A percentile compares a stretch with the other conserved stretches of the same genome.
phyloP scores from a whole-genome alignment of 139 green algal genomes.

The Chlorella sp. region DNA sequence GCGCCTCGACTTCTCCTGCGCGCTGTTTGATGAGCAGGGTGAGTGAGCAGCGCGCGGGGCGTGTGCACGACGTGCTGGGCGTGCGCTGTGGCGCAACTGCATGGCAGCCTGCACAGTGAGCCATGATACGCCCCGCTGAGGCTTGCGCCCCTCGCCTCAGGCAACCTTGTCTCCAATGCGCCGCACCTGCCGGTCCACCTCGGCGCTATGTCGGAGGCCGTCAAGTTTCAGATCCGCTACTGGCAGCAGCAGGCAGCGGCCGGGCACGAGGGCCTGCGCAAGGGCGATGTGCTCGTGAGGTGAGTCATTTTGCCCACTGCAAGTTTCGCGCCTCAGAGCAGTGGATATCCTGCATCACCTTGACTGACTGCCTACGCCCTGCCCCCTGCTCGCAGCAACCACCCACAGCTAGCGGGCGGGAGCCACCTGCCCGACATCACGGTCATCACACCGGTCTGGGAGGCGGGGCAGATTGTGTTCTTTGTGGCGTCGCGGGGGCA shows the following conservation, averaged over 20 bases:
- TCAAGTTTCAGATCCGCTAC: constrained; percentile 84
- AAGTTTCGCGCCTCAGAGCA: no score
- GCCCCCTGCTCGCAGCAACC: no score
- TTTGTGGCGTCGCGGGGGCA: constrained; percentile 92
- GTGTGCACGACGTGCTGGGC: neutral
- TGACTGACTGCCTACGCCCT: no score
- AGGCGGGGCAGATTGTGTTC: constrained; percentile 80
- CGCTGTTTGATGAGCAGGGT: constrained; percentile 73
- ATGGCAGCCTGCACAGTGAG: no score
- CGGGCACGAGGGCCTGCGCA: constrained; percentile 11
- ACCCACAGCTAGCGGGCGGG: constrained; percentile 91
- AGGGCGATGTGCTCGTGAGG: constrained; percentile 93
- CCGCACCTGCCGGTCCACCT: constrained; percentile 98
- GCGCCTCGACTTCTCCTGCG: constrained; percentile 96
- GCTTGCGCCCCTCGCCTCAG: no score
- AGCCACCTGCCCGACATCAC: constrained; percentile 98
- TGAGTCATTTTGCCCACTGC: no score
- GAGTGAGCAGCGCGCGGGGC: constrained; percentile 10
- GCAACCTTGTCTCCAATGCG: constrained; percentile 95
- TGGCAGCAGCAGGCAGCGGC: neutral
- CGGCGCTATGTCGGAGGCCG: constrained; percentile 93
- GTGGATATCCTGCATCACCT: no score
- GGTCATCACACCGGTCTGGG: constrained; percentile 95
- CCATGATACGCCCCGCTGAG: no score
- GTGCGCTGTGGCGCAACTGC: neutral